These are phyloP conservation scores for Ceratobasidium sp. DNA, from an alignment of 1,284 basidiomycete species.

Conservation along the genomic window DNA sequence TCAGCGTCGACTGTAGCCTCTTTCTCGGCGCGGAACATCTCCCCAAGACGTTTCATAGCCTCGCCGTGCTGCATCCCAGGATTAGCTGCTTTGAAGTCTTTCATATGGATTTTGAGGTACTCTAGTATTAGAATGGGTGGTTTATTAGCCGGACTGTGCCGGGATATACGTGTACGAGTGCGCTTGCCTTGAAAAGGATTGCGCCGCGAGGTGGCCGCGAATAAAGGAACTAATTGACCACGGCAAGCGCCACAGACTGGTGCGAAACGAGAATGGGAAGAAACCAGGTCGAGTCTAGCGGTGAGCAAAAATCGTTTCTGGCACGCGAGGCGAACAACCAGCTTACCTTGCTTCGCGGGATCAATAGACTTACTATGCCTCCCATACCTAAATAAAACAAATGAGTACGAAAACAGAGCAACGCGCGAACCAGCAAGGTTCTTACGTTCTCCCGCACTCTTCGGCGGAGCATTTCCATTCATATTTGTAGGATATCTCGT, in stretches of 20 bases:
- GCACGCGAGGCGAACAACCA: neutral
- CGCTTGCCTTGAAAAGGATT: slow-evolving; percentile 20
- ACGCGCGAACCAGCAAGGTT: slow-evolving; percentile 2
- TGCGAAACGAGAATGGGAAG: slow-evolving; percentile 17
- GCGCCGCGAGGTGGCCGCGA: neutral
- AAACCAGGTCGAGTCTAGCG: slow-evolving; percentile 42
- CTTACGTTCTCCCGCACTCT: slow-evolving; percentile 71
- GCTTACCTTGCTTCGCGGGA: slow-evolving; percentile 70
- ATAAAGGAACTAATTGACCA: slow-evolving; percentile 18
- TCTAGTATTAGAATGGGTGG: slow-evolving; percentile 22
- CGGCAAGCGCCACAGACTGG: slow-evolving; percentile 38
- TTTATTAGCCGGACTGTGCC: neutral
- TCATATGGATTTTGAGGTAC: slow-evolving; percentile 44
- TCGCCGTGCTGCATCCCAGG: slow-evolving; percentile 44
- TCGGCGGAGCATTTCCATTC: slow-evolving; percentile 72
- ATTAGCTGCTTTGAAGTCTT: slow-evolving; percentile 40
- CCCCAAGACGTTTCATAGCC: slow-evolving; percentile 46
- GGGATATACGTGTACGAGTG: neutral
- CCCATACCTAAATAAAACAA: slow-evolving; percentile 66
- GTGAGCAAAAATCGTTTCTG: no score
- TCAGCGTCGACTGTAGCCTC: slow-evolving; percentile 23
- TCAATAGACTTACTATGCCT: slow-evolving; percentile 81
- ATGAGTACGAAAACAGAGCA: neutral
- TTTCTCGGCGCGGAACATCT: slow-evolving; percentile 40
- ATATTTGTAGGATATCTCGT: slow-evolving; percentile 80